A percentile compares a stretch with the other conserved stretches of the same genome.
Evolutionary conservation across 169 alveolate genomes (phyloP).

Genomic region (Babesia ovis): DNA sequence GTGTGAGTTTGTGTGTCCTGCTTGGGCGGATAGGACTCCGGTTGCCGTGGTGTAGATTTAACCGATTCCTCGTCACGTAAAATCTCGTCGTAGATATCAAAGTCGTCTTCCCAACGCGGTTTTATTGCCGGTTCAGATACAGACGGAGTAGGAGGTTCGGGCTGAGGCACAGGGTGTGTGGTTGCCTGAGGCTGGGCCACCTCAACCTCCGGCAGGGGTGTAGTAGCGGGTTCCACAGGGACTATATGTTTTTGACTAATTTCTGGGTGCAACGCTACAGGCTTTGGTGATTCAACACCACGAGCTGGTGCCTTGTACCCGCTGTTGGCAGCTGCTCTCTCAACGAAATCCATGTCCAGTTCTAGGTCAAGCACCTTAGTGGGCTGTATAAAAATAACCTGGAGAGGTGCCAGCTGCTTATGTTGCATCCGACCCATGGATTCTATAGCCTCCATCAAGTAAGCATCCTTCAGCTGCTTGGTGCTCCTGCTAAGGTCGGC

Average conservation of each 20-base stretch:
- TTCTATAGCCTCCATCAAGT: constrained; percentile 51
- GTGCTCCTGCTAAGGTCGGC: constrained; percentile 54
- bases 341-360: constrained; percentile 31
- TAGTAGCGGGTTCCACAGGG: neutral
- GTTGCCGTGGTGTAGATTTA: neutral
- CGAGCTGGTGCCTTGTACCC: neutral
- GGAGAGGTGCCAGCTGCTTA: constrained; percentile 42
- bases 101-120: constrained; percentile 46
- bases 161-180: neutral
- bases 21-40: neutral
- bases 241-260: neutral
- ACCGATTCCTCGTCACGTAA: neutral
- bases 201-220: neutral
- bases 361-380: constrained; percentile 63
- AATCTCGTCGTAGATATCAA: constrained; percentile 58
- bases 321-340: neutral
- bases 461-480: constrained; percentile 34
- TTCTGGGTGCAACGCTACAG: too few relatives aligned
- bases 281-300: neutral
- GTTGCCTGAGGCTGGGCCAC: neutral
- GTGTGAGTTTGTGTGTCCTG: neutral
- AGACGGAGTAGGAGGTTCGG: neutral
- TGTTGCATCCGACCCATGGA: constrained; percentile 22
- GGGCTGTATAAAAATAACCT: constrained; percentile 64
- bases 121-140: too few relatives aligned